These are phyloP conservation scores for Carex pumila DNA, from an alignment of 176 grass and related monocot species.

Conservation along the genomic window DNA sequence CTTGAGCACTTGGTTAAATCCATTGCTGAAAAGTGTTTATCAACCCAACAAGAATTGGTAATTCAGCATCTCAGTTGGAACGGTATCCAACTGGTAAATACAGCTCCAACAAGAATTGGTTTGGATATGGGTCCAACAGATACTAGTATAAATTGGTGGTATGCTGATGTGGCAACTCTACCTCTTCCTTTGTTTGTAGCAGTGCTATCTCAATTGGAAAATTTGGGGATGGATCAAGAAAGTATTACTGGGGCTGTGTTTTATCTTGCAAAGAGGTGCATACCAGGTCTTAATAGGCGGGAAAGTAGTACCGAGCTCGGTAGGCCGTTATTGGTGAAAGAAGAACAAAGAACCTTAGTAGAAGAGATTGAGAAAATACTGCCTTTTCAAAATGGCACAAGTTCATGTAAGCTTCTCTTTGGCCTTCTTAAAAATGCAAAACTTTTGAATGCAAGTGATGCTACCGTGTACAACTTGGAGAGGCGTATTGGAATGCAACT, in stretches of 20 bases:
- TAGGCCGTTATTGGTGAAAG: conserved; percentile 46
- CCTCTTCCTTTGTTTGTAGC: conserved; percentile 61
- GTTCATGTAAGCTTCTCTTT: conserved; percentile 69
- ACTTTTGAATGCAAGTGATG: conserved; percentile 54
- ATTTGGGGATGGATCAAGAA: conserved; percentile 51
- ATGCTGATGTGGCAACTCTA: conserved; percentile 73
- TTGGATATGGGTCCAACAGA: conserved; percentile 55
- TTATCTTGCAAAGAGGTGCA: conserved; percentile 62
- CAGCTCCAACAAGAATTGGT: conserved; percentile 49
- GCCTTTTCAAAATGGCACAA: conserved; percentile 60
- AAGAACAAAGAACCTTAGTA: conserved; percentile 75
- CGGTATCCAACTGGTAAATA: conserved; percentile 63
- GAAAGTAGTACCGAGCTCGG: conserved; percentile 46
- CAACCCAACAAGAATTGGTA: conserved; percentile 57
- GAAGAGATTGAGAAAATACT: conserved; percentile 79
- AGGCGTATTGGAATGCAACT: conserved; percentile 79
- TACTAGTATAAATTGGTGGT: conserved; percentile 74
- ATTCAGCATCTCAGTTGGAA: conserved; percentile 71
- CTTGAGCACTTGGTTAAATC: conserved; percentile 66
- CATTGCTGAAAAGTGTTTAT: conserved; percentile 52
- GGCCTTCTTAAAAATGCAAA: conserved; percentile 68
- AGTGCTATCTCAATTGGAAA: conserved; percentile 68
- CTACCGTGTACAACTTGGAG: conserved; percentile 71
- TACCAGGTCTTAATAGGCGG: conserved; percentile 71
- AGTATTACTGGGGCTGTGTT: conserved; percentile 60